Evolutionary conservation across 768 basidiomycete species (phyloP), one percentile per base, ranked within the genome.

Genomic region (Udeniomyces megalosporus): DNA sequence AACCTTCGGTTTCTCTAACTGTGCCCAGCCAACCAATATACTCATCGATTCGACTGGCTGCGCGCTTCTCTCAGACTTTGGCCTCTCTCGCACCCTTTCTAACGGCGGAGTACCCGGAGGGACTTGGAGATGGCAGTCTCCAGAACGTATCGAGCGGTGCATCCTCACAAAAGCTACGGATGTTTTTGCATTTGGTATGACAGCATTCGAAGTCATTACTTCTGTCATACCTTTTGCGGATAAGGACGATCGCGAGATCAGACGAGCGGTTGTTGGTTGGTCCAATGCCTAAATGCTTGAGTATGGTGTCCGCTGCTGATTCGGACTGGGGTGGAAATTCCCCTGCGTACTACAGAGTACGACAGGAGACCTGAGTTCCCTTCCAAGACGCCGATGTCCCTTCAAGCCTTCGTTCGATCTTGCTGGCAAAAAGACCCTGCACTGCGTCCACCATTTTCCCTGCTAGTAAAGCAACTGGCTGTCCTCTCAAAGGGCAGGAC

Each of bases 21-120:
- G 38, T 42, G 38, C 8, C 1, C 57, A 64, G 58, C 84, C 80
- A 2, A 77, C 83, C 2, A 90, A 91, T 69, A 80, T 89, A 17
- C 79, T 90, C 2, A 81, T 91, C 15, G 80, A 84, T 66, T 81
- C 86, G 64, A 72, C 77, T 1, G 77, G 79, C 2, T 79, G 75
- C 50, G 88, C 86, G 62, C 77, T 88, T 45, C 81, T 90, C 46
- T 81, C 85, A 31, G 86, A 89, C 69, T 90, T 91, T 71, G 86
- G 85, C 0, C 84, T 88, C 71, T 84, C 81, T 67, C 83, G 85
- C 71, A 82, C 88, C 76, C 81, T 80, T 4, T 82, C 77, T 67
- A 77, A 80, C 11, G 74, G 28, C 2, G 69, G 76, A 2, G 34
- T 46, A 3, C 74, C 74, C 35, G 81, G 77, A 68, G 88, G 82